Base-by-base conservation (phyloP, 2,329 filamentous ascomycete genomes). In the Ploettnerulaceae sp. region DNA sequence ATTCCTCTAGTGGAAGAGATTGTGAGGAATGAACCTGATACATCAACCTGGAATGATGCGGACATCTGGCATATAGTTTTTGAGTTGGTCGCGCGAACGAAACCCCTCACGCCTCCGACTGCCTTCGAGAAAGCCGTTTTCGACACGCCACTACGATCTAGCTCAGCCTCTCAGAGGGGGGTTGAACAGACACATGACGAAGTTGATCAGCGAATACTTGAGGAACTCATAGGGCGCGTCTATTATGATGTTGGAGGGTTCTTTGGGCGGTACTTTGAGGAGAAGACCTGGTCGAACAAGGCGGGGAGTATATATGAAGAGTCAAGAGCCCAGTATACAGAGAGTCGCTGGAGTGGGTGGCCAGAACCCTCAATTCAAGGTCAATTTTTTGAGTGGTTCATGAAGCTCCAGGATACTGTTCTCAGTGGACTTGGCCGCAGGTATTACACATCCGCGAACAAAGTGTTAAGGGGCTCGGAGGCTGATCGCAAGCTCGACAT, bases 391-490 rank as follows among this genome's bases (percentile, higher is more conserved):
- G 41, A 54, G 33, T 59, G 38, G 49, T 54, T 59, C 39, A 57
- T 52, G 39, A 55, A 54, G 43, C 51, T 57, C 49, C 44, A 59
- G 39, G 49, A 57, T 25, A 53, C 46, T 44, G 25, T 57, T 45
- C 39, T 58, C 43, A 53, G 48, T 42, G 47, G 52, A 55, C 50
- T 56, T 49, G 8, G 44, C 47, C 44, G 41, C 25, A 55, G 29
- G 36, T 58, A 57, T 34, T 58, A 57, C 39, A 60, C 44, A 56
- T 57, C 48, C 47, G 49, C 53, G 45, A 60, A 57, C n/a, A n/a
- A n/a, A n/a, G n/a, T n/a, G n/a, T n/a, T n/a, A n/a, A n/a, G n/a
- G n/a, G n/a, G n/a, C n/a, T n/a, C n/a, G n/a, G n/a, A n/a, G n/a
- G n/a, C n/a, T n/a, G n/a, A n/a, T n/a, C n/a, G n/a, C n/a, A n/a